Evolutionary conservation across 768 basidiomycete genomes (phyloP), one percentile per base, ranked within the genome.

Genomic region (Boletellus sp.): DNA sequence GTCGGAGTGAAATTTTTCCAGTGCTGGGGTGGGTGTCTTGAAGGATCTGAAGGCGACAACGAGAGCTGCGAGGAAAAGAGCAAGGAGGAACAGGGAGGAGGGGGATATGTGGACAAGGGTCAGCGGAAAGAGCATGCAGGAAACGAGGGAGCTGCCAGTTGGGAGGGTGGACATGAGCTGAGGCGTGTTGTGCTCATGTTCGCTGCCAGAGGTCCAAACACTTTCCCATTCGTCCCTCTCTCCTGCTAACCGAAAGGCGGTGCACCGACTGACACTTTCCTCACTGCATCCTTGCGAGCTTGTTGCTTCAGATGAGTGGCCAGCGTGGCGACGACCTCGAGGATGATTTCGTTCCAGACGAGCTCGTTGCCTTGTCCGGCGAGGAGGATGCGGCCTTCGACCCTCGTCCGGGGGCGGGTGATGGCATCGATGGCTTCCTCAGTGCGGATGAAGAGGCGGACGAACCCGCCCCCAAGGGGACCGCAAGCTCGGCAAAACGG

Each of bases 331-430:
- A 94, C 73, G 90, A 90, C 73, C 75, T 94, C 17, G 88, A 87
- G 42, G 91, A 93, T 65, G 86, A 91, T 55, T 90, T 86, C 62
- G 72, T 86, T 44, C 77, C 77, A 28, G 84, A 93, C 53, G 84
- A 85, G 38, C 71, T 79, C 13, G 78, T 87, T 0, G 83, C 81
- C 1, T 69, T 79, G 13, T 85, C 83, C 0, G 84, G 75, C 11
- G 84, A 81, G 40, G 87, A 87, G 53, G 65, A 66, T 0, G 45
- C 44, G 3, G 31, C 44, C 46, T 64, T 67, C 16, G 58, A 65
- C 22, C 45, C 62, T 23, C 64, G 43, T 39, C 64, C 59, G 35
- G 63, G 61, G 2, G 61, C 63, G 2, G 63, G 60, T 17, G 74
- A 77, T 11, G 71, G 70, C 45, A 65, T 73, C 42, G 64, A 57